Conservation (phyloP, 495 filamentous ascomycete species). For the Talaromyces ruber region DNA sequence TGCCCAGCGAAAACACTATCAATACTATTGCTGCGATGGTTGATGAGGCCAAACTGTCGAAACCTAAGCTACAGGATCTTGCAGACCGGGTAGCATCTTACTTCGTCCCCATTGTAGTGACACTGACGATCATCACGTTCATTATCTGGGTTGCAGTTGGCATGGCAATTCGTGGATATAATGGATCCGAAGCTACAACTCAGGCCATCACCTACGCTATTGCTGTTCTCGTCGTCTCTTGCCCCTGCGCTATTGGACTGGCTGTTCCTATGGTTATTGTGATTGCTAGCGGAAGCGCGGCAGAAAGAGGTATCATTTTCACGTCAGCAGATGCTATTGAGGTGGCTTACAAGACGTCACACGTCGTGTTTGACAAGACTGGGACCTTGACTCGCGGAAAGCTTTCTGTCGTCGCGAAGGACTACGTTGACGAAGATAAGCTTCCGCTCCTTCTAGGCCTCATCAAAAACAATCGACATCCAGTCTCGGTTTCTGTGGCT, state of each 20-base stretch:
- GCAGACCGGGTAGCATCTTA: constrained; percentile 59
- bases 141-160: constrained; percentile 56
- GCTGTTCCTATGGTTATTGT: constrained; percentile 78
- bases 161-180: constrained; percentile 27
- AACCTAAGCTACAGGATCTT: constrained; percentile 58
- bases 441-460: constrained; percentile 38
- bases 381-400: constrained; percentile 64
- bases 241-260: constrained; percentile 73
- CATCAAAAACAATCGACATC: constrained; percentile 50
- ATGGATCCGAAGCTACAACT: constrained; percentile 41
- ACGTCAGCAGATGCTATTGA: constrained; percentile 59
- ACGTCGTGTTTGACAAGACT: constrained; percentile 81
- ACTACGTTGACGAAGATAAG: constrained; percentile 17
- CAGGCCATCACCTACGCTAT: constrained; percentile 68
- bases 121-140: constrained; percentile 47
- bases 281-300: constrained; percentile 58
- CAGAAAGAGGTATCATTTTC: constrained; percentile 60
- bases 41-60: constrained; percentile 59
- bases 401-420: constrained; percentile 38
- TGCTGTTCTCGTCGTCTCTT: constrained; percentile 66
- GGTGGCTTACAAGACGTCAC: constrained; percentile 48
- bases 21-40: constrained; percentile 61
- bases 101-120: constrained; percentile 57
- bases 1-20: constrained; percentile 70
- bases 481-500: constrained; percentile 55